These are phyloP conservation scores for Coriaria nepalensis DNA, from an alignment of 306 rosid genomes.

Conservation along the genomic window DNA sequence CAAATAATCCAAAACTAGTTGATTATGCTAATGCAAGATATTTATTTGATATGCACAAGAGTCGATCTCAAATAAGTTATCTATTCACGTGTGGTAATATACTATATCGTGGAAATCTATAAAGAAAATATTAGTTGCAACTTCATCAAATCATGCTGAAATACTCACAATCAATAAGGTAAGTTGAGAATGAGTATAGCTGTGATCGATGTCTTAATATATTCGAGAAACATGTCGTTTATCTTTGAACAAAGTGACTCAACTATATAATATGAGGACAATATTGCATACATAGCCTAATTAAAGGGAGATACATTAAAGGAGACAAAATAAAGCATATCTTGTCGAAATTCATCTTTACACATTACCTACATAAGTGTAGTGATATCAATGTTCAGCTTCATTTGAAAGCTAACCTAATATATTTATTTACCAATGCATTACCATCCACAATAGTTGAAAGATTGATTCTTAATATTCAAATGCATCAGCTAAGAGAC, in stretches of 20 bases:
- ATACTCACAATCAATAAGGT: not conserved
- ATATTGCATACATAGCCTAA: not conserved
- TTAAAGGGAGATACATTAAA: not conserved
- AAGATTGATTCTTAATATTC: not conserved
- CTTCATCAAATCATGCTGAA: not conserved
- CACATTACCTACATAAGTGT: not conserved
- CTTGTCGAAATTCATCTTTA: not conserved
- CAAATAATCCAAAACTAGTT: not conserved
- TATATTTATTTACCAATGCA: not conserved
- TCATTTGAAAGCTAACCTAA: not conserved
- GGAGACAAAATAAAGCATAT: not conserved
- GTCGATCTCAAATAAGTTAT: not conserved
- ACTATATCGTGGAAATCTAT: not conserved
- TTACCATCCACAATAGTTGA: not conserved
- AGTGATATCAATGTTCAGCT: too few relatives aligned
- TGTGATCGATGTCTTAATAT: slow-evolving; percentile 1
- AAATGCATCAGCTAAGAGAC: not conserved
- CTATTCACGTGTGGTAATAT: not conserved
- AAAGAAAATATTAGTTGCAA: not conserved
- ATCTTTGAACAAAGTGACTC: not conserved
- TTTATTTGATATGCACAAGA: not conserved
- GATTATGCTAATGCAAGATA: not conserved
- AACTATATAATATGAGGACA: not conserved
- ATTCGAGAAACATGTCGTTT: not conserved
- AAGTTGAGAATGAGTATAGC: not conserved